Base-by-base conservation (phyloP, 441 rosid genomes). In the Populus hybrid region DNA sequence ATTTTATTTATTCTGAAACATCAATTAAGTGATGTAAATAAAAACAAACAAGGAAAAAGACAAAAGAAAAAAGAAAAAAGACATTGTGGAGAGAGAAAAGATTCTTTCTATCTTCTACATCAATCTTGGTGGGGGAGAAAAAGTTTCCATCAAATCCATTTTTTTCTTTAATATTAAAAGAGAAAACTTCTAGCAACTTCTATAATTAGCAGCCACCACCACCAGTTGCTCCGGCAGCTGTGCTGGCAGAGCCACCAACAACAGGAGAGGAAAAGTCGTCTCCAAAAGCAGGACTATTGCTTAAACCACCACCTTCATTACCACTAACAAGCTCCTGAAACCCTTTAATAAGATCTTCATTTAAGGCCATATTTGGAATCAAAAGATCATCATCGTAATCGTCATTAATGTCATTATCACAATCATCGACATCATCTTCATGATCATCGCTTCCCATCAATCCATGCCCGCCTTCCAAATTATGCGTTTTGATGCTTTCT, bases 261-360 rank as follows among this genome's bases (percentile, higher is more conserved):
- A 63, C n/a, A 79, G 78, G 75, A 74, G 81, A 63, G 9, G 73
- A 65, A 76, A 83, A 79, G 18, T 75, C 70, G 21, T 46, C 71
- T 4, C 73, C 72, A 34, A 81, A 81, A 42, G 65, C 64, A 3
- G 81, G 68, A 42, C 70, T 66, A 14, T 6, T 61, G 28, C 84
- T 80, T 11, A 74, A 42, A n/a, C 75, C 69, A 34, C 21, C 75
- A 50, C 65, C 79, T 75, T 80, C 71, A 59, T 77, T 78, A 16
- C 63, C 67, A n/a, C 77, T 14, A 30, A 76, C 80, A 53, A 89
- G 81, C 66, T 77, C 83, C 38, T 80, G 78, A 74, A 88, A 71
- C 42, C 83, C 87, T 50, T 79, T 42, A 80, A 89, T 86, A 19
- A 86, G 70, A 79, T 92, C 91, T 72, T 91, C 96, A 74, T 86